Evolutionary conservation across 1,284 basidiomycete genomes (phyloP).

Genomic region (Leccinum pachyderme): DNA sequence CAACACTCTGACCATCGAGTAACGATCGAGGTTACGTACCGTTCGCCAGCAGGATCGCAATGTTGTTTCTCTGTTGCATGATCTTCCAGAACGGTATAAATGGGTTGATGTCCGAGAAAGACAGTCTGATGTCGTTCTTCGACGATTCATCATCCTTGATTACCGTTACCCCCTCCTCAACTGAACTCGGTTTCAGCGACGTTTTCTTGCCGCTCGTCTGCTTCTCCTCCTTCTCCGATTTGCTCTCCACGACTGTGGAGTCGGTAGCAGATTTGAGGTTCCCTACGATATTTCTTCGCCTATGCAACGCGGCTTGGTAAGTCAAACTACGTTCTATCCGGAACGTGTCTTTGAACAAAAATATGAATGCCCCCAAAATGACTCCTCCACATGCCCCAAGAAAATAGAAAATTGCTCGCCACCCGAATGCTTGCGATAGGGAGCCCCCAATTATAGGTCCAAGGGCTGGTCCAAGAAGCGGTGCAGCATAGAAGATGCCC

Average conservation of each 20-base stretch:
- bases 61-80: conserved; percentile 63
- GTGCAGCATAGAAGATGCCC: conserved; percentile 72
- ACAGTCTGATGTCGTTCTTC: conserved; percentile 48
- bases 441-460: conserved; percentile 74
- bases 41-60: conserved; percentile 65
- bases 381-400: conserved; percentile 61
- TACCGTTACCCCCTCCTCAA: conserved; percentile 13
- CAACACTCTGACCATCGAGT: background rate
- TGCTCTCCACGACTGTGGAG: conserved; percentile 4
- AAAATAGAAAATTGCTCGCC: conserved; percentile 84
- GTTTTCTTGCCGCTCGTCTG: conserved; percentile 6
- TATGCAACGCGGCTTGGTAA: conserved; percentile 63
- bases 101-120: conserved; percentile 73
- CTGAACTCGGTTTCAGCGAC: conserved; percentile 8
- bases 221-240: conserved; percentile 7
- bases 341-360: conserved; percentile 82
- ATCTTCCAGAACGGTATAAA: conserved; percentile 58
- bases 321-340: conserved; percentile 74
- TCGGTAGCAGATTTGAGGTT: conserved; percentile 14
- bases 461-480: conserved; percentile 59
- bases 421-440: conserved; percentile 66
- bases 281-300: conserved; percentile 13
- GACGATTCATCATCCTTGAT: conserved; percentile 7
- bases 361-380: conserved; percentile 56
- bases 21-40: conserved; percentile 43